Evolutionary conservation across 2,329 filamentous ascomycete species (phyloP).

Genomic region (Endothia cerciana): DNA sequence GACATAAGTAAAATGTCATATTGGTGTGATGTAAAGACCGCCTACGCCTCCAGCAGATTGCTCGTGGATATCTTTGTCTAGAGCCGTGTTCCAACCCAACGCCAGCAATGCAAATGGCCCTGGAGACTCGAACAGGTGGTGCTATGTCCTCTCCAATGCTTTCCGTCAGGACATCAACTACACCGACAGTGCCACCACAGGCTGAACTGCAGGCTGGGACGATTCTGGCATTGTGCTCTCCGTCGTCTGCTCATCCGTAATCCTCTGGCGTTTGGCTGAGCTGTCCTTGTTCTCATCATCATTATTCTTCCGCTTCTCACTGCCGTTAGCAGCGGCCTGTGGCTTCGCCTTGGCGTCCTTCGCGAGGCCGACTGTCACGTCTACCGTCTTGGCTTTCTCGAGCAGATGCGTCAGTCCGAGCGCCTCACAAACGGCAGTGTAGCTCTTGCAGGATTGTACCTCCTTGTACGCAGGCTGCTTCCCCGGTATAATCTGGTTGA

Average conservation of each 20-base stretch:
- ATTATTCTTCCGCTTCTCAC: slow-evolving; percentile 20
- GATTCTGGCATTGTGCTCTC: slow-evolving; percentile 11
- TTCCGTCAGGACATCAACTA: neutral
- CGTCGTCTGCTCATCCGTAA: slow-evolving; percentile 5
- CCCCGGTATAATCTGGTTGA: slow-evolving; percentile 84
- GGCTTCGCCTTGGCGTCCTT: slow-evolving; percentile 45
- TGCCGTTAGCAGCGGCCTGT: neutral
- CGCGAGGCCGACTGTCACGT: slow-evolving; percentile 65
- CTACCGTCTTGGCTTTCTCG: slow-evolving; percentile 66
- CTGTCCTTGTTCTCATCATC: neutral
- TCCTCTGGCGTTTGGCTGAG: slow-evolving; percentile 18
- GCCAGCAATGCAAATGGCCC: slow-evolving; percentile 17
- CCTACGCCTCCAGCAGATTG: neutral
- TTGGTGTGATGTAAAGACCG: neutral
- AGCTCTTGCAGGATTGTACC: slow-evolving; percentile 70
- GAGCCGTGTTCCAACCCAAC: slow-evolving; percentile 14
- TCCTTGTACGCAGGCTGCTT: slow-evolving; percentile 67
- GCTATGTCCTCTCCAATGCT: neutral
- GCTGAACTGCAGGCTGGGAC: slow-evolving; percentile 11
- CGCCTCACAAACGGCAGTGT: slow-evolving; percentile 67
- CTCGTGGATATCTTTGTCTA: slow-evolving; percentile 28
- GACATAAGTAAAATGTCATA: neutral
- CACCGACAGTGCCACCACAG: slow-evolving; percentile 24
- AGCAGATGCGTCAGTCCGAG: slow-evolving; percentile 68
- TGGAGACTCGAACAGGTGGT: neutral